Base-by-base conservation (phyloP, 2,329 filamentous ascomycete genomes). In the Colletotrichum cordylinicola region DNA sequence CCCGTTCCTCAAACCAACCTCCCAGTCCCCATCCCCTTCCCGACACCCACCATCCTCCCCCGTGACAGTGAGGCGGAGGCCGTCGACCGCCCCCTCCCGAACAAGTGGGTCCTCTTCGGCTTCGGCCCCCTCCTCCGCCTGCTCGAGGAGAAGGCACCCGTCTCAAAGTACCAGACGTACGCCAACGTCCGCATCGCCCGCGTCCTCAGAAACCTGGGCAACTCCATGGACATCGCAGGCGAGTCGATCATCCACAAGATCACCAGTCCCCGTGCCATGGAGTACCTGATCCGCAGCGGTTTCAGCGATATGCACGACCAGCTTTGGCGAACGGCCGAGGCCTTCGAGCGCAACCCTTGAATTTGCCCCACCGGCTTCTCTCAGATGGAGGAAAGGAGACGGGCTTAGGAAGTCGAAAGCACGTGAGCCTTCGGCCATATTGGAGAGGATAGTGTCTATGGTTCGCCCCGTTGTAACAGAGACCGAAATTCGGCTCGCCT, bases 61-160 rank as follows among this genome's bases (percentile, higher is more conserved):
- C 60, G 35, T 16, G 37, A 33, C 58, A 62, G 21, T 31, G 24
- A 13, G 29, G 27, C 55, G 16, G 0, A 52, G n/a, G n/a, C n/a
- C 10, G n/a, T 21, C 43, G 24, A 27, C 24, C 24, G 24, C 24
- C 24, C 24, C 24, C 24, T 27, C 24, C 24, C 24, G 24, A 27
- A 27, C 24, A 27, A 27, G 24, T 27, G 24, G 24, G 24, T 27
- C 65, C 29, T 60, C 56, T 62, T 70, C 43, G 60, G 68, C 10
- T 18, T 77, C 37, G 62, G 76, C 68, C 37, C 58, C 64, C 68
- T 77, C 6, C 62, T 77, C 35, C 65, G 72, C 48, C 21, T 76
- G 33, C 61, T 77, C 64, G n/a, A n/a, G 6, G 37, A 10, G 18
- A 67, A 72, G 43, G 64, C 68, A 4, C 56, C 62, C 4, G 12